Evolutionary conservation across 1,139 yeast species (phyloP), one percentile per base, ranked within the genome.

Genomic region (Ogataea hybrid): DNA sequence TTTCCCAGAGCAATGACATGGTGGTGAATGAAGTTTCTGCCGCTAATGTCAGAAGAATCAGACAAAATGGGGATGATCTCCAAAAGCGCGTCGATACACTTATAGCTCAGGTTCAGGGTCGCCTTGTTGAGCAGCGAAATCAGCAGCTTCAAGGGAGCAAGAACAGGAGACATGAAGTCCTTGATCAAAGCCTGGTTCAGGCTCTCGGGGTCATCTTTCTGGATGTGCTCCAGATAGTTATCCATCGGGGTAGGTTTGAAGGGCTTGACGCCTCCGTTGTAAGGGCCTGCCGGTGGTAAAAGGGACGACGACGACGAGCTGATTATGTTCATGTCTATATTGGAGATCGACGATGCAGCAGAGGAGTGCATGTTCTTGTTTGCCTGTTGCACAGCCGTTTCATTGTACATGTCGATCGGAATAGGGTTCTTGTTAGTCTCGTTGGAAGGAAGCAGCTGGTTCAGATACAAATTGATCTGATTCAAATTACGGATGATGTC

Each of bases 11-110:
- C 77, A 42, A 89, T 81, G 25, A 89, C 78, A 54, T 82, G 82
- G 51, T 87, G 87, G 61, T 90, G 97, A 56, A 90, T 77, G 53
- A 89, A 83, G 58, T 85, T 89, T 51, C 97, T 73, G 18, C 88
- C 87, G 46, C 85, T 81, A 37, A 90, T 79, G 57, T 89, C 96
- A 6, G 79, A 67, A 1, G 80, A 71, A 56, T 88, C 96, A 39
- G 72, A 67, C 18, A 81, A 61, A 6, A 75, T 65, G 3, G 75
- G 74, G 21, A 73, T 64, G 14, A 65, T 61, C 25, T 63, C 66
- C 39, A 86, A 67, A 28, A 87, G 62, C 14, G 61, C 63, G 51
- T 77, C 81, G 42, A 87, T 77, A 55, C 90, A 82, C 9, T 67
- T 63, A 31, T 62, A 65, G 2, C 92, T 70, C 42, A 68, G 62